A percentile compares a stretch with the other conserved stretches of the same genome.
These are phyloP conservation scores for Trypanosoma grayi DNA, from an alignment of 208 protist genomes.

Conservation along the genomic window DNA sequence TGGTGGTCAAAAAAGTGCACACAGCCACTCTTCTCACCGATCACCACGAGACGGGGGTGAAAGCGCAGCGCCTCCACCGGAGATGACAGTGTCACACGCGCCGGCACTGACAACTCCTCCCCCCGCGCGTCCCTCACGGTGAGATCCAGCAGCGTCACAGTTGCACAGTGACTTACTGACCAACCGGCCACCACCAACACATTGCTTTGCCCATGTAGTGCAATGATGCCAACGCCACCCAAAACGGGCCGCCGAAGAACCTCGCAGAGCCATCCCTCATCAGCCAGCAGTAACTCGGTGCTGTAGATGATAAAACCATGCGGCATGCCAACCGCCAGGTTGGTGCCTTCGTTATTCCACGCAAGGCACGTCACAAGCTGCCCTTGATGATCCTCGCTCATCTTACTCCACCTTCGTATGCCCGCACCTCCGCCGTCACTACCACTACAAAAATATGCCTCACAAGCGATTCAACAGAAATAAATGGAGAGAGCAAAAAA, in stretches of 20 bases:
- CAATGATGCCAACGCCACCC: slow-evolving; percentile 58
- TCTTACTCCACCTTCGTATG: neutral
- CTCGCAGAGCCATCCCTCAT: slow-evolving; percentile 34
- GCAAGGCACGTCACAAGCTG: slow-evolving; percentile 49
- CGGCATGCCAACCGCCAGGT: slow-evolving; percentile 53
- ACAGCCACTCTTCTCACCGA: slow-evolving; percentile 35
- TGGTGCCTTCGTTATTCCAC: slow-evolving; percentile 58
- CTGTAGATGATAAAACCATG: slow-evolving; percentile 73
- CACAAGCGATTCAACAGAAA: slow-evolving; percentile 10
- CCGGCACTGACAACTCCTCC: slow-evolving; percentile 1
- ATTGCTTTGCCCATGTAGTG: slow-evolving; percentile 61
- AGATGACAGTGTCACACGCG: slow-evolving; percentile 4
- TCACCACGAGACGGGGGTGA: slow-evolving; percentile 43
- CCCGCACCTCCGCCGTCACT: neutral
- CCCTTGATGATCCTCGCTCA: neutral
- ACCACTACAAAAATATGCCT: neutral
- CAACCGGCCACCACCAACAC: slow-evolving; percentile 46
- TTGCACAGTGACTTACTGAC: slow-evolving; percentile 10
- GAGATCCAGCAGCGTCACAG: slow-evolving; percentile 20
- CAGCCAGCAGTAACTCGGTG: slow-evolving; percentile 36
- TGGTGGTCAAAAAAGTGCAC: slow-evolving; percentile 33
- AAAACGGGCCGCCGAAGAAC: slow-evolving; percentile 43
- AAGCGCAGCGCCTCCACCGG: slow-evolving; percentile 16
- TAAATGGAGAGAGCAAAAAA: neutral
- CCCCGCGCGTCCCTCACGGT: neutral